Base-by-base conservation (phyloP, 2,329 filamentous ascomycete genomes). In the Trichophyton schoenleinii region DNA sequence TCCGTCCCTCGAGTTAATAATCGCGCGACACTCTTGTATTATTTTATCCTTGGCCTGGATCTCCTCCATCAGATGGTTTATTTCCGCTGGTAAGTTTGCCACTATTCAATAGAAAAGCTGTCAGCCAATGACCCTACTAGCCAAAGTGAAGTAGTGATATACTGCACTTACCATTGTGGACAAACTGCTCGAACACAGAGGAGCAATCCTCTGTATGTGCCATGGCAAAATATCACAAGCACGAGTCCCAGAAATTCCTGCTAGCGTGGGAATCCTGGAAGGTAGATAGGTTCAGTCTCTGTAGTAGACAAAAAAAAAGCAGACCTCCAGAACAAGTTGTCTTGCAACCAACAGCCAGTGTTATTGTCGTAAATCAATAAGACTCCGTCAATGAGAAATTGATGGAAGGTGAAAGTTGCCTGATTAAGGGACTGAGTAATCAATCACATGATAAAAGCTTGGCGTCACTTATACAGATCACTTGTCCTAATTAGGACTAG, bases 51-150 rank as follows among this genome's bases (percentile, higher is more conserved):
- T 87, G 63, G 83, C 83, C 66, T 84, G 79, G 49, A 86, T 84
- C 67, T 87, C 84, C 67, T 87, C 84, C 70, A 86, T 82, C 61
- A 87, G 73, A 73, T 86, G 84, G 8, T 79, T 81, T 57, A 87
- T 82, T 68, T 87, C 84, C 1, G 82, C 82, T 0, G 84, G 83
- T 15, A 86, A 72, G 64, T 86, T 86, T 20, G 77, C 77, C 52
- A 74, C 64, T 81, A 58, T 53, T 18, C n/a, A 34, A 20, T 25
- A n/a, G 20, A 48, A 11, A 13, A 18, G 15, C 55, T 49, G 53
- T 66, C 59, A 68, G 61, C 3, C n/a, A 36, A 13, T 18, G 11
- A 11, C 36, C 25, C 25, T 36, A 49, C 36, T n/a, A 36, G 22
- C 3, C n/a, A 36, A 34, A 38, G 31, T 57, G 57, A 38, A 8